Evolutionary conservation across 2,329 filamentous ascomycete genomes (phyloP).

Genomic region (Scorias spongiosa): DNA sequence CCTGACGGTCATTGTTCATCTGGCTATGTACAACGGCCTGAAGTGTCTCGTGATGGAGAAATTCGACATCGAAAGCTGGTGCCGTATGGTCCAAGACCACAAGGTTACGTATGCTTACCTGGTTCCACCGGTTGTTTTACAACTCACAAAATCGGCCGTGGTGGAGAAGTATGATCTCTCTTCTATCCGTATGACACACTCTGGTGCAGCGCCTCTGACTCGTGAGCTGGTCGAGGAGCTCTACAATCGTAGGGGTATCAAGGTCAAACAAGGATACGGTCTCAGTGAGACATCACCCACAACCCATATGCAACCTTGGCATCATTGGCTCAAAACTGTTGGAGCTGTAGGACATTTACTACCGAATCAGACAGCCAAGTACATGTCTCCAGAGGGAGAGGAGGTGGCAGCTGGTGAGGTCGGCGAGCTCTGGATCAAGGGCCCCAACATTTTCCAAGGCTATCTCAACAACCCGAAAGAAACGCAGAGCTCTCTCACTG

Average conservation of each 20-base stretch:
- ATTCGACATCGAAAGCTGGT: slow-evolving; percentile 72
- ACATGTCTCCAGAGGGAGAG: slow-evolving; percentile 47
- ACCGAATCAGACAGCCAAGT: slow-evolving; percentile 67
- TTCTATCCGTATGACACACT: slow-evolving; percentile 69
- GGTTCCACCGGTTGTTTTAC: slow-evolving; percentile 69
- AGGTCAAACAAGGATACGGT: slow-evolving; percentile 86
- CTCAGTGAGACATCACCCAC: slow-evolving; percentile 75
- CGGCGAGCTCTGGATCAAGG: slow-evolving; percentile 51
- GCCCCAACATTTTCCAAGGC: slow-evolving; percentile 66
- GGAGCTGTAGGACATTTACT: slow-evolving; percentile 66
- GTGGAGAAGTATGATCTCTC: slow-evolving; percentile 71
- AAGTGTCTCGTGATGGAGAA: slow-evolving; percentile 57
- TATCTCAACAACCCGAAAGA: slow-evolving; percentile 62
- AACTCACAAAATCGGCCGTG: slow-evolving; percentile 62
- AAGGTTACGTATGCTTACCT: slow-evolving; percentile 66
- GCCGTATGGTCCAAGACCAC: slow-evolving; percentile 58
- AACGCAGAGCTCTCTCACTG: slow-evolving; percentile 54
- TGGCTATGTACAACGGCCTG: slow-evolving; percentile 49
- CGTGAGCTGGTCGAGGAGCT: slow-evolving; percentile 63
- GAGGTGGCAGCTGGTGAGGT: slow-evolving; percentile 48
- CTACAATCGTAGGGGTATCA: slow-evolving; percentile 57
- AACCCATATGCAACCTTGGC: slow-evolving; percentile 54
- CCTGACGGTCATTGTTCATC: slow-evolving; percentile 57
- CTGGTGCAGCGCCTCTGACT: slow-evolving; percentile 72
- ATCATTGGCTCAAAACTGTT: slow-evolving; percentile 60